These are phyloP conservation scores for Candida mattraensis DNA, from an alignment of 805 yeast species.

Conservation along the genomic window DNA sequence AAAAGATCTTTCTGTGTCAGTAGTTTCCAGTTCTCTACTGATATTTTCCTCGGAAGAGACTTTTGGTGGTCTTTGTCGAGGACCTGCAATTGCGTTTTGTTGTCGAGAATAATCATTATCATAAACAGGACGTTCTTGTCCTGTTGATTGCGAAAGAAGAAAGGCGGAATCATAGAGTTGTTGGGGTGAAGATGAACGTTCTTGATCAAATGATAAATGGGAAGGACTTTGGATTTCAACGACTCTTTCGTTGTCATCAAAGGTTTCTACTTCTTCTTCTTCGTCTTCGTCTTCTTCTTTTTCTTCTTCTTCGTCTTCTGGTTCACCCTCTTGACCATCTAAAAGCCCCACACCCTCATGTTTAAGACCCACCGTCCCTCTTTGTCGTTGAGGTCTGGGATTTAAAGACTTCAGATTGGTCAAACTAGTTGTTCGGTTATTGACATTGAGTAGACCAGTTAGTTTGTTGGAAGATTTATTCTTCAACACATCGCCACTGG, in stretches of 20 bases:
- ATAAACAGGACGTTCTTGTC: slow-evolving; percentile 40
- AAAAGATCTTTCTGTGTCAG: too few species aligned
- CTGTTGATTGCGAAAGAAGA: slow-evolving; percentile 51
- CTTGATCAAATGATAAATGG: neutral
- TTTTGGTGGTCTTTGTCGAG: too few species aligned
- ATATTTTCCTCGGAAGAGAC: too few species aligned
- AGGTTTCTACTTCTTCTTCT: slow-evolving; percentile 44
- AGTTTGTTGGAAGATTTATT: slow-evolving; percentile 22
- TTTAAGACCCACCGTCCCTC: slow-evolving; percentile 27
- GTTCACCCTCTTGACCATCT: too few species aligned
- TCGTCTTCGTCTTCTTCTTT: slow-evolving; percentile 21
- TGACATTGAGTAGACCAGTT: slow-evolving; percentile 4
- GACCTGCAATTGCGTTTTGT: too few species aligned
- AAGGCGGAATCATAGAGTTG: slow-evolving; percentile 19
- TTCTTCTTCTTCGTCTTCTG: too few species aligned
- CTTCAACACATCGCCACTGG: slow-evolving; percentile 27
- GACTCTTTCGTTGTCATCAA: slow-evolving; percentile 37
- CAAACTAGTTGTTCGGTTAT: slow-evolving; percentile 25
- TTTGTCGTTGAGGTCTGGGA: slow-evolving; percentile 20
- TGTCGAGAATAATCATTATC: neutral
- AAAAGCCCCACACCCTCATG: slow-evolving; percentile 28
- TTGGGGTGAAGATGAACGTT: slow-evolving; percentile 1
- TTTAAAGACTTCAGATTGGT: slow-evolving; percentile 27
- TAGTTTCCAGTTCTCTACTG: too few species aligned
- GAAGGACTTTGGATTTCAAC: slow-evolving; percentile 16